Percentiles rank a stretch among this genome's conserved stretches.
These are phyloP conservation scores for Cymbopogon citratus DNA, from an alignment of 176 grass and related monocot genomes.

Conservation along the genomic window DNA sequence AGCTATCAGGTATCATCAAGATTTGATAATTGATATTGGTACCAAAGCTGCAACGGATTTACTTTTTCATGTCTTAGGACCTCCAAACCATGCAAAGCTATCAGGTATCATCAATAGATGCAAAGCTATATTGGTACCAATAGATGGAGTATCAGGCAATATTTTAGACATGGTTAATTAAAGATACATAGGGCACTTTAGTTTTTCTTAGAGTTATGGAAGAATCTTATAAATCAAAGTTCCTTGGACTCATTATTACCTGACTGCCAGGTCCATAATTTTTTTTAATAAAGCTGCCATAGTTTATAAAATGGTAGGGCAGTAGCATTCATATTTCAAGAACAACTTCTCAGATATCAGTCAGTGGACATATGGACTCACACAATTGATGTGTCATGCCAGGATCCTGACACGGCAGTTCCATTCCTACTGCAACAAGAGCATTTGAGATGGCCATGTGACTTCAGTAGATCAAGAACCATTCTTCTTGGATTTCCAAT, in stretches of 20 bases:
- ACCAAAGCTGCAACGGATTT: too few relatives aligned
- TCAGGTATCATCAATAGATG: too few relatives aligned
- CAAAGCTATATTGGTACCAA: not conserved
- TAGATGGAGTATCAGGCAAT: not conserved
- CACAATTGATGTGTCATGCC: too few relatives aligned
- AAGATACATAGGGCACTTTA: not conserved
- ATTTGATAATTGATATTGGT: too few relatives aligned
- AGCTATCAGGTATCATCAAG: too few relatives aligned
- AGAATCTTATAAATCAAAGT: not conserved
- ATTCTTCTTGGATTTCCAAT: too few relatives aligned
- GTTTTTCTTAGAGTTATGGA: not conserved
- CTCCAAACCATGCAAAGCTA: too few relatives aligned
- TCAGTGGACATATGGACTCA: too few relatives aligned
- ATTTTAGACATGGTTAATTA: not conserved
- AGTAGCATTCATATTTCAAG: not conserved
- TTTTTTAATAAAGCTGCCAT: not conserved
- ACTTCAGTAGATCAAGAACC: too few relatives aligned
- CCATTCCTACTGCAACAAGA: too few relatives aligned
- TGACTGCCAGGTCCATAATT: not conserved
- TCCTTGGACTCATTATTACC: not conserved
- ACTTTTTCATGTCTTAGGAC: not conserved
- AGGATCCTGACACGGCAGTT: too few relatives aligned
- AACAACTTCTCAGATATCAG: not conserved
- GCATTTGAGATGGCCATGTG: too few relatives aligned
- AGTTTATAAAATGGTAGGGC: not conserved